A percentile compares a stretch with the other conserved stretches of the same genome.
Conservation (phyloP, 1,284 basidiomycete genomes). For the Porogramme epimiltina region DNA sequence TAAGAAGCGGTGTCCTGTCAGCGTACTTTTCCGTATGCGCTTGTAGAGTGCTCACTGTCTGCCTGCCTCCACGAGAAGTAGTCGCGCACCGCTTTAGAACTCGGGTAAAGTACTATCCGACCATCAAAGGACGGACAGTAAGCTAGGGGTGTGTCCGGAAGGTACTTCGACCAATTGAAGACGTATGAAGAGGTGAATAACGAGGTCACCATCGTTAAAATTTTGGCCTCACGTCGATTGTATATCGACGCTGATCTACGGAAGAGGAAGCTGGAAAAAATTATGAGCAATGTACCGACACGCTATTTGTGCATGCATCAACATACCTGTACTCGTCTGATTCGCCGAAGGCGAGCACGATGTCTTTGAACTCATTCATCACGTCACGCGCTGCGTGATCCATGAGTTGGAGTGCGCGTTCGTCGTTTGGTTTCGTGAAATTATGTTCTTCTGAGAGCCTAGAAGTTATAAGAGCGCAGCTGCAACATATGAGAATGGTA, state of each 20-base stretch:
- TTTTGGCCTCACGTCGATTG: slow-evolving; percentile 87
- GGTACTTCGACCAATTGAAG: slow-evolving; percentile 81
- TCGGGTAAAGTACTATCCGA: slow-evolving; percentile 85
- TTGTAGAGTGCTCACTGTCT: slow-evolving; percentile 75
- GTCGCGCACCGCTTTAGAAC: slow-evolving; percentile 74
- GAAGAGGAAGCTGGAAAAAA: slow-evolving; percentile 76
- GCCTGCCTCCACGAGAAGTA: slow-evolving; percentile 97
- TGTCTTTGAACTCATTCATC: slow-evolving; percentile 82
- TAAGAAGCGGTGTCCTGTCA: slow-evolving; percentile 10
- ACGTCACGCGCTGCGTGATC: slow-evolving; percentile 85
- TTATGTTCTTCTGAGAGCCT: slow-evolving; percentile 83
- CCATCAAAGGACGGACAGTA: slow-evolving; percentile 95
- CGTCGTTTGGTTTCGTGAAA: slow-evolving; percentile 93
- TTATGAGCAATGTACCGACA: neutral
- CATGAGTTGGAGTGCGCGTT: slow-evolving; percentile 87
- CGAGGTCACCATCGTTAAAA: slow-evolving; percentile 87
- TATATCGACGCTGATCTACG: slow-evolving; percentile 77
- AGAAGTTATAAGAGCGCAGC: no score
- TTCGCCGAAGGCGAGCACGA: slow-evolving; percentile 91
- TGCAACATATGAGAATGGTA: neutral
- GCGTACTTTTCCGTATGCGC: no score
- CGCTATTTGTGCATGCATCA: slow-evolving; percentile 1
- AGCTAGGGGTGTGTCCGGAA: slow-evolving; percentile 69
- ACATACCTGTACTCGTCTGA: slow-evolving; percentile 94
- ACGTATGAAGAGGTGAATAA: slow-evolving; percentile 94